Percentiles rank a stretch among this genome's conserved stretches.
These are phyloP conservation scores for Eimeria zaria DNA, from an alignment of 169 alveolate species.

Conservation along the genomic window DNA sequence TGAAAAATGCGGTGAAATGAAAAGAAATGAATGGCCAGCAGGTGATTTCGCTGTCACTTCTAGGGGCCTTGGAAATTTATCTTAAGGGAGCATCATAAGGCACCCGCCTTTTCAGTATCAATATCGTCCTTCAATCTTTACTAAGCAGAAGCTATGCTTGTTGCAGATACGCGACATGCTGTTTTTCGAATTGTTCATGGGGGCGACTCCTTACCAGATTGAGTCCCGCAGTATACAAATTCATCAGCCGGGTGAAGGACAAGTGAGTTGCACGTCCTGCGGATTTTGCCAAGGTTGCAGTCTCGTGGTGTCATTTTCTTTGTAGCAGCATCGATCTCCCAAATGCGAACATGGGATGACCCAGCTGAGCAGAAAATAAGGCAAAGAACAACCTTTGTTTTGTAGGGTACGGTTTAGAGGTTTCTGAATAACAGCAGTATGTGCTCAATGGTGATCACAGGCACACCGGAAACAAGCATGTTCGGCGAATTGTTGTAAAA, in stretches of 20 bases:
- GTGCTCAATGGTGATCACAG: not conserved
- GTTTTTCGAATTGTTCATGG: not conserved
- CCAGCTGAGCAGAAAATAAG: slow-evolving; percentile 85
- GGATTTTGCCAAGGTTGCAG: slow-evolving; percentile 91
- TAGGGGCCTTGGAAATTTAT: not conserved
- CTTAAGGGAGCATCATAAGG: not conserved
- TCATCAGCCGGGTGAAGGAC: slow-evolving; percentile 92
- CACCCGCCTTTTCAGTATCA: not conserved
- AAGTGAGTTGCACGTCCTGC: slow-evolving; percentile 90
- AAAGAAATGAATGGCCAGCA: not conserved
- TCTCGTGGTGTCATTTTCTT: slow-evolving; percentile 86
- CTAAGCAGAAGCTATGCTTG: not conserved
- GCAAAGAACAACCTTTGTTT: too few relatives aligned
- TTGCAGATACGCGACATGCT: not conserved
- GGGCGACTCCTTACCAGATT: slow-evolving; percentile 92
- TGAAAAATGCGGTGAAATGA: slow-evolving; percentile 6
- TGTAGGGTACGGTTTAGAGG: too few relatives aligned
- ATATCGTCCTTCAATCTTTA: not conserved
- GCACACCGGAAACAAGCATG: slow-evolving; percentile 89
- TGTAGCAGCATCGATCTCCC: slow-evolving; percentile 89
- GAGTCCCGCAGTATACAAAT: slow-evolving; percentile 94
- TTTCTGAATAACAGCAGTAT: not conserved
- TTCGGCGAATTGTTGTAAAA: slow-evolving; percentile 92
- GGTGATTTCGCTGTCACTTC: not conserved
- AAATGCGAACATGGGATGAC: slow-evolving; percentile 91